Evolutionary conservation across 2,329 filamentous ascomycete species (phyloP).

Genomic region (Epichloe brachyelytri): DNA sequence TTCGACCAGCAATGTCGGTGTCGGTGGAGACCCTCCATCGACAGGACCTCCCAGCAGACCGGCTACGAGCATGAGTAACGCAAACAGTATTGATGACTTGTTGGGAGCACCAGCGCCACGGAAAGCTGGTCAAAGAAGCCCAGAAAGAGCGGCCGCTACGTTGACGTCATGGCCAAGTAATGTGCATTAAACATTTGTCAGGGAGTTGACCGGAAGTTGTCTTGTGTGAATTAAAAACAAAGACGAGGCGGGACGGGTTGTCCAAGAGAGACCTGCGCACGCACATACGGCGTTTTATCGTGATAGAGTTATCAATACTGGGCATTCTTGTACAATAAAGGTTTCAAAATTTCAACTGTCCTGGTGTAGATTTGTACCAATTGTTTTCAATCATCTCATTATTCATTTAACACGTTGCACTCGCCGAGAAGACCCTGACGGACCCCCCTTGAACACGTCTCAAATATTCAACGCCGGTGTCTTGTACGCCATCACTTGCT

Average conservation of each 20-base stretch:
- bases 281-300: constrained; percentile 1
- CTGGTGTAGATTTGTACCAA: neutral
- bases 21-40: constrained; percentile 23
- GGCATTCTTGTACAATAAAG: constrained; percentile 5
- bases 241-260: neutral
- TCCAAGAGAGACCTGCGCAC: neutral
- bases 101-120: constrained; percentile 61
- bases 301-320: neutral
- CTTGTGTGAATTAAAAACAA: neutral
- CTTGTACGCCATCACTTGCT: constrained; percentile 12
- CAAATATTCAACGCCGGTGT: neutral
- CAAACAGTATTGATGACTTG: constrained; percentile 90
- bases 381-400: neutral
- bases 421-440: neutral
- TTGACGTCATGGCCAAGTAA: constrained; percentile 85
- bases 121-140: constrained; percentile 50
- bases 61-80: constrained; percentile 72
- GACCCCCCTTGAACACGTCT: neutral
- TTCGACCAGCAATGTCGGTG: constrained; percentile 30
- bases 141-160: constrained; percentile 78
- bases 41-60: constrained; percentile 53
- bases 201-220: no score
- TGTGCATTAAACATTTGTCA: no score
- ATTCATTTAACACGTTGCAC: neutral
- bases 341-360: neutral